Conservation (phyloP, 1,284 basidiomycete species). For the Fomitopsis palustris region DNA sequence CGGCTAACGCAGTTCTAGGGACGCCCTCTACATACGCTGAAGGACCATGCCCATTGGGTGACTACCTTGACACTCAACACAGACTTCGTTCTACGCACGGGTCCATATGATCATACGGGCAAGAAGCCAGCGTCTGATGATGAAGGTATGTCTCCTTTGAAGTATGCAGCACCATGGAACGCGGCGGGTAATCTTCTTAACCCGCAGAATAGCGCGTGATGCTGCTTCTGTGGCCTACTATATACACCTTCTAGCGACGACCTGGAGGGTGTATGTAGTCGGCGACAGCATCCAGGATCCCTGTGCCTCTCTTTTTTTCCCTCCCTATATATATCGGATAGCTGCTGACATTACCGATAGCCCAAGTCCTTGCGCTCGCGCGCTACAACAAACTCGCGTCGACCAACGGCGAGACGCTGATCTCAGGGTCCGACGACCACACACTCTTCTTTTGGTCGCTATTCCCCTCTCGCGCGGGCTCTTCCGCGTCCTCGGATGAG, state of each 20-base stretch:
- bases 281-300: not conserved
- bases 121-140: conserved; percentile 75
- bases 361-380: conserved; percentile 69
- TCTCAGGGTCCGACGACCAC: conserved; percentile 94
- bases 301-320: not conserved
- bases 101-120: conserved; percentile 88
- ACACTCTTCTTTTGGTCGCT: conserved; percentile 92
- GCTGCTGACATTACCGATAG: conserved; percentile 35
- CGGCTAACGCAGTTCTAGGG: conserved; percentile 41
- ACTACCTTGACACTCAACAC: conserved; percentile 95
- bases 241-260: not conserved
- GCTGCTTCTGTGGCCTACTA: not conserved
- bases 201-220: not conserved
- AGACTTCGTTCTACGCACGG: conserved; percentile 92
- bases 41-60: conserved; percentile 98
- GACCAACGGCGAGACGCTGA: conserved; percentile 77
- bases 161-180: not conserved
- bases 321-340: not conserved
- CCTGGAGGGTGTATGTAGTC: not conserved
- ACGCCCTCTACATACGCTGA: conserved; percentile 68
- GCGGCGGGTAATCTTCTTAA: not conserved
- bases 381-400: conserved; percentile 72
- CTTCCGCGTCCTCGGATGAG: conserved; percentile 31
- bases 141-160: conserved; percentile 52
- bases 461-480: conserved; percentile 44